Evolutionary conservation across 129 eudicot species (phyloP).

Genomic region (Solidago caesia): DNA sequence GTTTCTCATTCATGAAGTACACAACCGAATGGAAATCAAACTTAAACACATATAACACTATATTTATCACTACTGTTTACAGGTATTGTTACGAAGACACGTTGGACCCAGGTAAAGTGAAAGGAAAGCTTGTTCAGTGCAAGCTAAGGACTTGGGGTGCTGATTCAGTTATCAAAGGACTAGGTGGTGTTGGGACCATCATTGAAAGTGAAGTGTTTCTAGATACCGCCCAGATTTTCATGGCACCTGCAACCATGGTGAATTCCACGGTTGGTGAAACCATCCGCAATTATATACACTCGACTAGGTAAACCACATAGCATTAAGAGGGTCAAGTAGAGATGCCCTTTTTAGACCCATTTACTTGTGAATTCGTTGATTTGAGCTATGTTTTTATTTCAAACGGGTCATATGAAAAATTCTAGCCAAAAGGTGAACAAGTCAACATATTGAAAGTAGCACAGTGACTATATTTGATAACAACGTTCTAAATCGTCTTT

Average conservation of each 20-base stretch:
- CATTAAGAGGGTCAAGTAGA: neutral
- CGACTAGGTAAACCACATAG: constrained; percentile 48
- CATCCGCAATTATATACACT: constrained; percentile 47
- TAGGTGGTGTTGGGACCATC: constrained; percentile 73
- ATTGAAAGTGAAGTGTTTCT: constrained; percentile 57
- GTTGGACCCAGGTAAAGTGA: constrained; percentile 76
- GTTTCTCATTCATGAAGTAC: neutral
- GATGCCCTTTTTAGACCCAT: constrained; percentile 7
- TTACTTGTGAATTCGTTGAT: neutral
- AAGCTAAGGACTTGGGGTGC: constrained; percentile 59
- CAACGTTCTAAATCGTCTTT: too few relatives aligned
- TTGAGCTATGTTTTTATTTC: neutral
- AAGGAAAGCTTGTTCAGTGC: constrained; percentile 82
- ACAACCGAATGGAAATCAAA: neutral
- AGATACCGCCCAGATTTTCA: constrained; percentile 68
- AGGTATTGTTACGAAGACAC: constrained; percentile 64
- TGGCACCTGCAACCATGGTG: constrained; percentile 89
- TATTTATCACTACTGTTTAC: constrained; percentile 7
- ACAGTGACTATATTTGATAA: too few relatives aligned
- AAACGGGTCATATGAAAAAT: neutral
- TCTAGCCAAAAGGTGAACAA: neutral
- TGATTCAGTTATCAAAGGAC: constrained; percentile 75
- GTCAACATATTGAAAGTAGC: too few relatives aligned
- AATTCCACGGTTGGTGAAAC: constrained; percentile 52
- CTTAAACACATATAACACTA: neutral